Conservation (phyloP, 495 filamentous ascomycete species). For the Chaetomidium leptoderma region DNA sequence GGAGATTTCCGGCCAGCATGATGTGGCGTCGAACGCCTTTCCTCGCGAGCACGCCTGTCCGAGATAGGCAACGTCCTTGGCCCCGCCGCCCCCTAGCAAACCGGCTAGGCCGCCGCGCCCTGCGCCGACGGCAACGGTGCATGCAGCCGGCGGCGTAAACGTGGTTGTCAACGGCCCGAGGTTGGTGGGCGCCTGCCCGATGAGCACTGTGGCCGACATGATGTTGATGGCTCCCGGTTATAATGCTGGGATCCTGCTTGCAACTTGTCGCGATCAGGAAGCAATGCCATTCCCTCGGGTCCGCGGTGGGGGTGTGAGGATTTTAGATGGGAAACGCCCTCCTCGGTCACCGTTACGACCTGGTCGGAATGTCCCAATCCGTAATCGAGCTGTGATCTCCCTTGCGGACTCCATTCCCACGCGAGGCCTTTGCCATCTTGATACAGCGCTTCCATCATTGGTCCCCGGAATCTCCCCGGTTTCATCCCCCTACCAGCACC, state of each 20-base stretch:
- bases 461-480: not conserved
- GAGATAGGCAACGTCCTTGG: constrained; percentile 20
- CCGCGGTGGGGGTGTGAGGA: constrained; percentile 11
- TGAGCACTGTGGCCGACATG: constrained; percentile 24
- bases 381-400: constrained; percentile 6
- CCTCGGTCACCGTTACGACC: not conserved
- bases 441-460: not conserved
- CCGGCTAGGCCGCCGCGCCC: constrained; percentile 20
- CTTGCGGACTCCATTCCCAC: constrained; percentile 8
- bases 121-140: constrained; percentile 29
- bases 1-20: constrained; percentile 33
- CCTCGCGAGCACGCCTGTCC: constrained; percentile 25
- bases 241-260: not conserved
- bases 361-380: not conserved
- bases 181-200: constrained; percentile 27
- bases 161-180: constrained; percentile 38
- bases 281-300: not conserved
- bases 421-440: not conserved
- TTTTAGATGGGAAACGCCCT: not conserved
- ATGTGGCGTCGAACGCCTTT: constrained; percentile 24
- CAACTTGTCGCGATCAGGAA: not conserved
- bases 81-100: constrained; percentile 7
- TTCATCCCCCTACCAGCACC: constrained; percentile 2
- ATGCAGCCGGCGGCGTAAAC: constrained; percentile 32
- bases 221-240: constrained; percentile 9